Base-by-base conservation (phyloP, 225 moss, liverwort and hornwort genomes). In the Physcomitrium patens region DNA sequence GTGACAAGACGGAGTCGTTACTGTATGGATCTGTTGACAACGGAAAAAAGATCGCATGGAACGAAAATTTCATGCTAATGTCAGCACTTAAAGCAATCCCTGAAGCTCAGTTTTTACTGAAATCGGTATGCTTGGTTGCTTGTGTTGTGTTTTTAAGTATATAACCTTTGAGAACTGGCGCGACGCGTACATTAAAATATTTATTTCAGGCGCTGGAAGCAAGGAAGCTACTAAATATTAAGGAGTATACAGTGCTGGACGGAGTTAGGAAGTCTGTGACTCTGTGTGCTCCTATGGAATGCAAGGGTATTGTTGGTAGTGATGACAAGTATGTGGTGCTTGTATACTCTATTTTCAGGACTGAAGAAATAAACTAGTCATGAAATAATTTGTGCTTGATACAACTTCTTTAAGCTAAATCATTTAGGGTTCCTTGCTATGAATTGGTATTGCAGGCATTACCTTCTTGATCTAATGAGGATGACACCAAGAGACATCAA, bases 291-390 rank as follows among this genome's bases (percentile, higher is more conserved):
- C 87, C 92, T 65, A 89, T 92, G 52, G 92, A 92, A 74, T 89
- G 92, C 84, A 92, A 92, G 87, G 92, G 92, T 41, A 92, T 92
- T 15, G 87, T 92, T 64, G 92, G 89, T 43, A 92, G 92, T 79
- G 92, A 92, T 81, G 89, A 90, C 47, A 80, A 89, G 92, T 92
- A 82, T 53, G 77, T 72, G 78, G 78, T 48, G 53, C 53, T 52
- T 11, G 42, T 49, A 52, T 18, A 19, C 28, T 47, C 7, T 50
- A 26, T 27, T 72, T 60, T 49, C 1, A 24, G 19, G 18, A 19
- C 37, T 66, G 10, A 14, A 17, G 56, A 23, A 58, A 10, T 58
- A 28, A 5, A 57, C 55, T 56, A 24, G 44, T 58, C 18, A 48
- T 17, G 28, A 28, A 71, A 18, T 3, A 50, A 50, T 50, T 50